These are phyloP conservation scores for Kuraishia molischiana DNA, from an alignment of 805 yeast genomes.

Conservation along the genomic window DNA sequence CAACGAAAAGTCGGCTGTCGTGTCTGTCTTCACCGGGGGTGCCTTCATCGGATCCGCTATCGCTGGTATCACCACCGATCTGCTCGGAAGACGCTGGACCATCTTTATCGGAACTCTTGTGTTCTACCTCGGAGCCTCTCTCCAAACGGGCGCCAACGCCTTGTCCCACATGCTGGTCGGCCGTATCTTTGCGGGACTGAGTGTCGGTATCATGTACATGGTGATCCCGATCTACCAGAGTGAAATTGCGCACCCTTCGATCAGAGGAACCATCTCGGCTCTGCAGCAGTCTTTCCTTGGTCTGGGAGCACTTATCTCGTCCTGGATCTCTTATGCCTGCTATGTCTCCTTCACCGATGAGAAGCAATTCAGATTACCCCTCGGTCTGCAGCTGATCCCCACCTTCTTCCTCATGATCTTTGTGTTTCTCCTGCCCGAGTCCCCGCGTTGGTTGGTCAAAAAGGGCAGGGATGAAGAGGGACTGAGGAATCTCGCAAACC, in stretches of 20 bases:
- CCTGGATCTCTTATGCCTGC: constrained; percentile 24
- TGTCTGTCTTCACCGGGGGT: constrained; percentile 34
- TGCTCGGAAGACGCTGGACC: constrained; percentile 1
- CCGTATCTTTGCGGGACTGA: constrained; percentile 53
- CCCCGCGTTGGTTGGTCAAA: constrained; percentile 38
- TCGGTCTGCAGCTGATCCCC: constrained; percentile 38
- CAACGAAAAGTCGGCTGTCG: constrained; percentile 16
- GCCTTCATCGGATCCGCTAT: constrained; percentile 30
- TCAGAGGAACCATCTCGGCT: constrained; percentile 73
- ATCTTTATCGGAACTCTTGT: not conserved
- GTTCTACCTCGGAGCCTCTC: not conserved
- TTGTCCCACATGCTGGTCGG: constrained; percentile 20
- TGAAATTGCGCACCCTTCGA: constrained; percentile 31
- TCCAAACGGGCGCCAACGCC: not conserved
- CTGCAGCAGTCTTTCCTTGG: constrained; percentile 50
- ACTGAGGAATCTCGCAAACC: constrained; percentile 27
- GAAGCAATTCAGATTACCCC: constrained; percentile 31
- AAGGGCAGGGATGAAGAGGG: constrained; percentile 34
- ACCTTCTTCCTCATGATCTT: constrained; percentile 30
- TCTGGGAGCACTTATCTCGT: constrained; percentile 19
- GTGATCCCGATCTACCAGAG: constrained; percentile 66
- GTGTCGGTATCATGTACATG: constrained; percentile 62
- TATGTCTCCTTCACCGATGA: constrained; percentile 8
- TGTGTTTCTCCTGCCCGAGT: constrained; percentile 35
- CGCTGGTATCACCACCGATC: constrained; percentile 16